Evolutionary conservation across 768 basidiomycete species (phyloP).

Genomic region (Russula dissimulans): DNA sequence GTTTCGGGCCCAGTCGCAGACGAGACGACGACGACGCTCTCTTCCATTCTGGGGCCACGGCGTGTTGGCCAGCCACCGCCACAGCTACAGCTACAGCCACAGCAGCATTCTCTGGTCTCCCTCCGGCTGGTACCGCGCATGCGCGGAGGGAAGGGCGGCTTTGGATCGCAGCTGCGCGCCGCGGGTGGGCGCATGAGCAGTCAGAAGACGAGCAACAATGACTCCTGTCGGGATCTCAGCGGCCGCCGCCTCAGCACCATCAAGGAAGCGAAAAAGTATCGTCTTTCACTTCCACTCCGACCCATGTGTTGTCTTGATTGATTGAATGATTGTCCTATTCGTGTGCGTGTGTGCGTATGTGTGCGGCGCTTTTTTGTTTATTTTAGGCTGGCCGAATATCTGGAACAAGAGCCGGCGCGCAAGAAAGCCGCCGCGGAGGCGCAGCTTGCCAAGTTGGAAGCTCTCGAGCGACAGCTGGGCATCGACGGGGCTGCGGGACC

Average conservation of each 20-base stretch:
- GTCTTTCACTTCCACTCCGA: slow-evolving; percentile 20
- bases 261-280: slow-evolving; percentile 89
- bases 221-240: slow-evolving; percentile 87
- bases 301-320: neutral
- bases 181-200: slow-evolving; percentile 97
- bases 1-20: slow-evolving; percentile 29
- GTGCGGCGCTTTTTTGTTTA: neutral
- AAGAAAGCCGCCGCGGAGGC: slow-evolving; percentile 70
- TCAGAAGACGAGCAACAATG: slow-evolving; percentile 91
- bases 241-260: slow-evolving; percentile 87
- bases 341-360: neutral
- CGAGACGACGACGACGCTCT: slow-evolving; percentile 28
- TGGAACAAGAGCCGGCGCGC: slow-evolving; percentile 77
- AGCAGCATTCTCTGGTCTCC: slow-evolving; percentile 36
- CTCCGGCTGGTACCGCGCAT: slow-evolving; percentile 69
- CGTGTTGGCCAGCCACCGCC: neutral
- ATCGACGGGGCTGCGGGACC: slow-evolving; percentile 36
- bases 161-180: slow-evolving; percentile 91
- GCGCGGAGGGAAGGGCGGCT: slow-evolving; percentile 92
- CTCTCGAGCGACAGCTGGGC: slow-evolving; percentile 75
- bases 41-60: slow-evolving; percentile 27
- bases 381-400: slow-evolving; percentile 68
- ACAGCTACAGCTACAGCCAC: too few relatives aligned
- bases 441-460: slow-evolving; percentile 73
- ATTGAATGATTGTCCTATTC: neutral